Base-by-base conservation (phyloP, 2,329 filamentous ascomycete species). In the Aspergillus sp. region DNA sequence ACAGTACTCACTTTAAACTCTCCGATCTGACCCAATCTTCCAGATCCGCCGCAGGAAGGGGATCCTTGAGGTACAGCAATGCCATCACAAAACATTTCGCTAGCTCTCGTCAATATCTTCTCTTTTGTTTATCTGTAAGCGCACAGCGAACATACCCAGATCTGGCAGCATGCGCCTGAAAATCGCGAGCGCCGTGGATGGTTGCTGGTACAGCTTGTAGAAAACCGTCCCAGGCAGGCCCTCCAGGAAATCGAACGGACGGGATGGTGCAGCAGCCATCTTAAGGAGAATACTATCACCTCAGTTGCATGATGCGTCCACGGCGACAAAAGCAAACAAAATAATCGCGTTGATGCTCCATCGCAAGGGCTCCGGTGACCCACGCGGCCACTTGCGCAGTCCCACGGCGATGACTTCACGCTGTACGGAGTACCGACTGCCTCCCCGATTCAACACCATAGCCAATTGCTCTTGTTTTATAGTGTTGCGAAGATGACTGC, bases 71-170 rank as follows among this genome's bases (percentile, higher is more conserved):
- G 73, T 95, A 98, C 3, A 98, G 82, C 61, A 98, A 83, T 35
- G 88, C 87, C 85, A 96, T 95, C 52, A 98, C 91, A 62, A 98
- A 86, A 13, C 84, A 89, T 77, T 98, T 97, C 59, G 93, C 91
- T 88, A 57, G 48, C 7, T 5, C 7, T 20, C 37, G 19, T 19
- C 12, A 39, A 19, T 39, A 22, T 39, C 37, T 19, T 6, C 9
- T 10, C 17, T 3, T 19, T 10, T 12, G 17, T 10, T 12, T 37
- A 3, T 37, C 17, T n/a, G 4, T 37, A 37, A 15, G 6, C 17
- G 7, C 33, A 17, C 4, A 6, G 12, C 7, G 12, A 46, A 60
- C 74, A 62, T 76, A 90, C 87, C 89, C 52, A 97, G 74, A 63
- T 94, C 87, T 49, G 93, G 89, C 49, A 98, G 80, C 90, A 98